Evolutionary conservation across 768 basidiomycete species (phyloP), one percentile per base, ranked within the genome.

Genomic region (Lactarius evosmus): DNA sequence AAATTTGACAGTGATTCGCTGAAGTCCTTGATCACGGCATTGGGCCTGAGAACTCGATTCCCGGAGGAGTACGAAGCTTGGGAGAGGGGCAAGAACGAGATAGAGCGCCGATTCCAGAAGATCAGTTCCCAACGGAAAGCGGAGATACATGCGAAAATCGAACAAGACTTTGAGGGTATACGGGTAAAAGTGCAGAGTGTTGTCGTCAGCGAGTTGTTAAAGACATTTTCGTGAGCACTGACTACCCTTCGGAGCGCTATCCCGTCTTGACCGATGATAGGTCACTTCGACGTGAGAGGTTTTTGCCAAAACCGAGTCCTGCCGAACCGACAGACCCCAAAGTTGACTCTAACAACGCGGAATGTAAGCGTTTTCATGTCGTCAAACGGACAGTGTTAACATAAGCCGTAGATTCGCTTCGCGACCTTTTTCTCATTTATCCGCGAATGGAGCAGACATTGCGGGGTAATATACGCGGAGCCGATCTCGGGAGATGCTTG

Each of bases 401-500:
- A n/a, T 36, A 2, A 0, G 6, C 29, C 9, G 8, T 34, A 55
- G 54, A 55, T 34, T 36, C 34, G 22, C 54, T 55, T 14, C 33
- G n/a, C n/a, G 34, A 55, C 34, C n/a, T 53, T 8, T 53, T 55
- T 27, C 54, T 14, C n/a, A 7, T 55, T 22, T 55, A 55, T 36
- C 54, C 54, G 1, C 29, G 34, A 12, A 16, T 32, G 9, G 33
- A 32, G 32, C 33, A 55, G 5, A 17, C 12, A 7, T 34, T 36
- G 12, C 27, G 11, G 22, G 33, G 32, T 17, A n/a, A 14, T 7
- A 36, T 55, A 34, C 54, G 33, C 2, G 33, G 14, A 2, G 34
- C 54, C 14, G 14, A 34, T 33, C 22, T 55, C 34, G 33, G 6
- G 19, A 25, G 9, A n/a, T 17, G 22, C 54, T 19, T 55, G 29